A percentile compares a stretch with the other conserved stretches of the same genome.
These are phyloP conservation scores for Aureoboletus auriporus DNA, from an alignment of 768 basidiomycete species.

Conservation along the genomic window DNA sequence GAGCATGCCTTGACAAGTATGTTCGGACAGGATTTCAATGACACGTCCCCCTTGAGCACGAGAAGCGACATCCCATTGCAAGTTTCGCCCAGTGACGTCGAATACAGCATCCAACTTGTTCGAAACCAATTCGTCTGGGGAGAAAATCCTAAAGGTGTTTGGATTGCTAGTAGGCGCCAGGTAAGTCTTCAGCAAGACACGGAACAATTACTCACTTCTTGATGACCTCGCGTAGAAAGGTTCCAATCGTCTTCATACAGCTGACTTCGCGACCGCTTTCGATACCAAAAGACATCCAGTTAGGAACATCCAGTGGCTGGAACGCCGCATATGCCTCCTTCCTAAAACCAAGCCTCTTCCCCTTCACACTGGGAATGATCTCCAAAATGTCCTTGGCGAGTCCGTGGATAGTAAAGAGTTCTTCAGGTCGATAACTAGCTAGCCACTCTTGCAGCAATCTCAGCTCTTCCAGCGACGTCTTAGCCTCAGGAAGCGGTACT, in stretches of 20 bases:
- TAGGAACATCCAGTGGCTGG: slow-evolving; percentile 55
- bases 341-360: slow-evolving; percentile 65
- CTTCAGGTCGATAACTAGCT: slow-evolving; percentile 59
- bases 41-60: slow-evolving; percentile 76
- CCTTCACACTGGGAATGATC: slow-evolving; percentile 50
- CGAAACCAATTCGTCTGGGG: slow-evolving; percentile 82
- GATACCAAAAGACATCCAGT: slow-evolving; percentile 56
- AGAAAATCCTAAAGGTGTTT: slow-evolving; percentile 80
- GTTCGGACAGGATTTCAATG: slow-evolving; percentile 85
- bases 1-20: slow-evolving; percentile 86
- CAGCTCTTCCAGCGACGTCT: slow-evolving; percentile 62
- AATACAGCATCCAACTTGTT: slow-evolving; percentile 87
- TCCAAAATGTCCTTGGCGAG: slow-evolving; percentile 55
- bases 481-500: slow-evolving; percentile 76
- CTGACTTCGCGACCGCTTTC: slow-evolving; percentile 59
- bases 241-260: slow-evolving; percentile 72
- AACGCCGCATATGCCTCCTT: slow-evolving; percentile 66
- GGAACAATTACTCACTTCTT: slow-evolving; percentile 37
- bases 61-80: slow-evolving; percentile 77
- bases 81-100: slow-evolving; percentile 62
- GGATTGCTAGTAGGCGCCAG: slow-evolving; percentile 52
- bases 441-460: slow-evolving; percentile 68
- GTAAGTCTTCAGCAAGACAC: background rate
- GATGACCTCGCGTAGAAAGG: slow-evolving; percentile 53
- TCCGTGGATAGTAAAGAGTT: slow-evolving; percentile 50